These are phyloP conservation scores for Gelatoporia subvermispora DNA, from an alignment of 768 basidiomycete genomes.

Conservation along the genomic window DNA sequence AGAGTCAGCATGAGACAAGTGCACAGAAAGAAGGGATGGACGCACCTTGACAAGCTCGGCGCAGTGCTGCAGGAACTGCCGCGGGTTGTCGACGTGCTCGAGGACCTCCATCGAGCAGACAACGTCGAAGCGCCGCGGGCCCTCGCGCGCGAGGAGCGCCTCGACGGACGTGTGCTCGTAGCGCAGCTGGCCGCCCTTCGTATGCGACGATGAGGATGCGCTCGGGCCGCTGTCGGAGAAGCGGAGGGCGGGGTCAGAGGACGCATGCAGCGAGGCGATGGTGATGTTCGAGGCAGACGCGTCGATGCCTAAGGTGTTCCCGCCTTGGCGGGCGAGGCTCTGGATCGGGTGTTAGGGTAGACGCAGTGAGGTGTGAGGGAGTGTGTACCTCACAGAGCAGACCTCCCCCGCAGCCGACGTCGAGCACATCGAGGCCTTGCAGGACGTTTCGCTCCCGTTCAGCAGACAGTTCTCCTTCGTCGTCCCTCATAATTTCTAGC, in stretches of 20 bases:
- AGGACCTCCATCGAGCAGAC: slow-evolving; percentile 98
- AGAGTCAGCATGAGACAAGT: neutral
- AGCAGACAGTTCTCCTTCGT: slow-evolving; percentile 32
- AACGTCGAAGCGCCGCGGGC: slow-evolving; percentile 72
- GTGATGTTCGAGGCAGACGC: slow-evolving; percentile 84
- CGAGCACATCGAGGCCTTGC: slow-evolving; percentile 67
- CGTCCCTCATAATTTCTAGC: slow-evolving; percentile 55
- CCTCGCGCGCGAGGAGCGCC: slow-evolving; percentile 46
- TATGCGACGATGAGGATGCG: slow-evolving; percentile 7
- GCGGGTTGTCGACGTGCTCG: slow-evolving; percentile 94
- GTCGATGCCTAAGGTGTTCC: slow-evolving; percentile 86
- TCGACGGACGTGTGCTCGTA: slow-evolving; percentile 80
- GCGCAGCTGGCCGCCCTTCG: slow-evolving; percentile 31
- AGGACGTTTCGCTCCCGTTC: slow-evolving; percentile 35
- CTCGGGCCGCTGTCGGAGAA: slow-evolving; percentile 13
- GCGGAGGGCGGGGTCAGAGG: slow-evolving; percentile 62
- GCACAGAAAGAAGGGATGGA: neutral
- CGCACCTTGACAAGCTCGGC: slow-evolving; percentile 83
- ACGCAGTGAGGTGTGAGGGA: neutral
- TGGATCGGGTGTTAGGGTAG: slow-evolving; percentile 23
- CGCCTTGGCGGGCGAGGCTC: slow-evolving; percentile 87
- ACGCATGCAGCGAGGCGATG: slow-evolving; percentile 80
- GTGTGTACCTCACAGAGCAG: slow-evolving; percentile 77
- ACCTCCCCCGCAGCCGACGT: slow-evolving; percentile 96
- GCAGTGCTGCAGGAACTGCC: slow-evolving; percentile 75